Evolutionary conservation across 306 rosid species (phyloP).

Genomic region (Hippophae gyantsensis): DNA sequence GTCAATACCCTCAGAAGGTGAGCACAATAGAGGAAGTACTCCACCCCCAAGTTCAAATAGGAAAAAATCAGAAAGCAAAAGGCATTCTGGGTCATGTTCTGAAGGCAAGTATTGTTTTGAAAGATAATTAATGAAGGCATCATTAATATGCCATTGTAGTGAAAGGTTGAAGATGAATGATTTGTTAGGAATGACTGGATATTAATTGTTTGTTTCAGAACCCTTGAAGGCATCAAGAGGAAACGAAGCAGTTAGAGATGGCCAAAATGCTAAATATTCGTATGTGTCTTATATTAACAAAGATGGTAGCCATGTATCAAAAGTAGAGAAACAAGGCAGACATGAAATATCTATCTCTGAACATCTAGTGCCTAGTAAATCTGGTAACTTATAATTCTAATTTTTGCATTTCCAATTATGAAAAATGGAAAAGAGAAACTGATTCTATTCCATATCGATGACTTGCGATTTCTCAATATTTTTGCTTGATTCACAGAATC

Average conservation of each 20-base stretch:
- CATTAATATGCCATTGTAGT: conserved; percentile 26
- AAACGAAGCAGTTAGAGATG: conserved; percentile 24
- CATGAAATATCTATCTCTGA: conserved; percentile 29
- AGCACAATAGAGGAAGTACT: conserved; percentile 32
- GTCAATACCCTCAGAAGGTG: conserved; percentile 37
- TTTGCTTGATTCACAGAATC: conserved; percentile 36
- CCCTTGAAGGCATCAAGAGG: conserved; percentile 20
- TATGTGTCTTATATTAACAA: conserved; percentile 8
- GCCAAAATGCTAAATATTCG: conserved; percentile 21
- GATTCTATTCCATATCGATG: conserved; percentile 4
- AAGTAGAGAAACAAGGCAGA: conserved; percentile 26
- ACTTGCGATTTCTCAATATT: conserved; percentile 17
- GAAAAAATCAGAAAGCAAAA: conserved; percentile 26
- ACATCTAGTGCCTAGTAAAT: conserved; percentile 17
- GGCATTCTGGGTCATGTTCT: conserved; percentile 33
- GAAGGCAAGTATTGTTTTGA: conserved; percentile 35
- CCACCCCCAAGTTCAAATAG: conserved; percentile 35
- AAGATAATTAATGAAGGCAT: conserved; percentile 23
- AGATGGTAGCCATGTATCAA: conserved; percentile 12
- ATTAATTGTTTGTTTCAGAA: conserved; percentile 24
- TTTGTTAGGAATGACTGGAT: conserved; percentile 16
- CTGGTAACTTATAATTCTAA: conserved; percentile 32
- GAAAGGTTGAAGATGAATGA: conserved; percentile 17
- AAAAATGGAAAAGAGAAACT: conserved; percentile 10
- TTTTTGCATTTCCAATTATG: not conserved